phyloP scores from a whole-genome alignment of 228 moss, liverwort and hornwort species.

The Sphagnum magellanicum region DNA sequence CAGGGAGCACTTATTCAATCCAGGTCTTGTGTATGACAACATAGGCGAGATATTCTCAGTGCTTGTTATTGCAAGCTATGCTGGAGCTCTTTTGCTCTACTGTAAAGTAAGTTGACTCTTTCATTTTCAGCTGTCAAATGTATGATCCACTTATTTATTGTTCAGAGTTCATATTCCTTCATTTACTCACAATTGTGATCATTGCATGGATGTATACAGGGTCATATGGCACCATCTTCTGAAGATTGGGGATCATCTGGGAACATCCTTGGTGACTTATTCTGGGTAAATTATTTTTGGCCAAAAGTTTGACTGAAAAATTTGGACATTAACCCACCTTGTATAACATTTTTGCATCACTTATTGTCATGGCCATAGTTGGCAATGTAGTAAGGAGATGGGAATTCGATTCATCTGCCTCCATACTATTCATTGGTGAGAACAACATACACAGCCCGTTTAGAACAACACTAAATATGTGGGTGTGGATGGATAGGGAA shows the following conservation, averaged over 20 bases:
- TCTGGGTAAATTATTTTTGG: slow-evolving; percentile 11
- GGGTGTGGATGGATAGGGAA: slow-evolving; percentile 23
- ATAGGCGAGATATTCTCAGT: slow-evolving; percentile 58
- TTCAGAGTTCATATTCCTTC: too few relatives aligned
- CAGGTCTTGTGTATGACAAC: slow-evolving; percentile 50
- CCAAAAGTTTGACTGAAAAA: too few relatives aligned
- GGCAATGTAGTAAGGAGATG: too few relatives aligned
- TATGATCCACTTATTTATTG: too few relatives aligned
- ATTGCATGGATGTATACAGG: slow-evolving; percentile 5
- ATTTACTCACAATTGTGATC: too few relatives aligned
- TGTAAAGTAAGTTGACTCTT: slow-evolving; percentile 40
- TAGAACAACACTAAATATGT: neutral
- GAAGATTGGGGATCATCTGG: slow-evolving; percentile 59
- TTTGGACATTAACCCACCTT: too few relatives aligned
- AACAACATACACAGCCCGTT: too few relatives aligned
- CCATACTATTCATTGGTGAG: too few relatives aligned
- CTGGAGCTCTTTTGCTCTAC: slow-evolving; percentile 42
- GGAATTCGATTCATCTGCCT: too few relatives aligned
- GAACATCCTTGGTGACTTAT: slow-evolving; percentile 48
- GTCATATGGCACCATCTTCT: slow-evolving; percentile 56
- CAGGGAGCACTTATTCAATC: slow-evolving; percentile 58
- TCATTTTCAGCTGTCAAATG: neutral
- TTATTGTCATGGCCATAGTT: too few relatives aligned
- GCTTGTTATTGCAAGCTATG: slow-evolving; percentile 36
- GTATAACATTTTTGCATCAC: too few relatives aligned